These are phyloP conservation scores for Eucommia ulmoides DNA, from an alignment of 257 asterid species.

Conservation along the genomic window DNA sequence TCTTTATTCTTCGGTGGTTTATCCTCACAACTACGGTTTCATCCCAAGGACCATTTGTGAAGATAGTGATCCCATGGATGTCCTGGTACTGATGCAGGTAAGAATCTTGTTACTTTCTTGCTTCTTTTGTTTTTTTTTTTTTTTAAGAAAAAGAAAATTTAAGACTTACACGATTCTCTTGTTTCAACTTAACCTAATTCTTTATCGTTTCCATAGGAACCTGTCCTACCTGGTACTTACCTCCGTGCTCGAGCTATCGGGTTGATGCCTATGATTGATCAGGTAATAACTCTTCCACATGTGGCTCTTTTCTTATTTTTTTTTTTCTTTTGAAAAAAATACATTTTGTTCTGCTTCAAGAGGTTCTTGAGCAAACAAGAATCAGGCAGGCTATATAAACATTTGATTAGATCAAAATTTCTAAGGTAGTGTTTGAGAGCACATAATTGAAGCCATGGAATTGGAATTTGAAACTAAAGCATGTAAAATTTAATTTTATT, in stretches of 20 bases:
- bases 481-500: no score
- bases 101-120: neutral
- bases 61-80: constrained; percentile 88
- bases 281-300: constrained; percentile 30
- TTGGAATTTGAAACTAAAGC: no score
- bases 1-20: constrained; percentile 88
- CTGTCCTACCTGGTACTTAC: constrained; percentile 72
- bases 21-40: constrained; percentile 94
- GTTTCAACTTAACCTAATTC: neutral
- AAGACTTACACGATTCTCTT: no score
- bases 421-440: no score
- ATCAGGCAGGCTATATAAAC: neutral
- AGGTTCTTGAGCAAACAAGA: neutral
- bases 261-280: constrained; percentile 96
- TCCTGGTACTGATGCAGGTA: constrained; percentile 87
- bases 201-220: constrained; percentile 38
- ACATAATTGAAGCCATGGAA: no score
- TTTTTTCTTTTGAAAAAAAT: neutral
- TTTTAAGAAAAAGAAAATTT: no score
- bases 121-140: neutral
- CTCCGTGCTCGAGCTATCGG: constrained; percentile 97
- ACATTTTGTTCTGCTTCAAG: neutral
- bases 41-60: constrained; percentile 85
- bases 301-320: neutral
- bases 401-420: neutral